Percentiles rank a stretch among this genome's conserved stretches.
These are phyloP conservation scores for Aspergillus sparsus DNA, from an alignment of 495 filamentous ascomycete genomes.

Conservation along the genomic window DNA sequence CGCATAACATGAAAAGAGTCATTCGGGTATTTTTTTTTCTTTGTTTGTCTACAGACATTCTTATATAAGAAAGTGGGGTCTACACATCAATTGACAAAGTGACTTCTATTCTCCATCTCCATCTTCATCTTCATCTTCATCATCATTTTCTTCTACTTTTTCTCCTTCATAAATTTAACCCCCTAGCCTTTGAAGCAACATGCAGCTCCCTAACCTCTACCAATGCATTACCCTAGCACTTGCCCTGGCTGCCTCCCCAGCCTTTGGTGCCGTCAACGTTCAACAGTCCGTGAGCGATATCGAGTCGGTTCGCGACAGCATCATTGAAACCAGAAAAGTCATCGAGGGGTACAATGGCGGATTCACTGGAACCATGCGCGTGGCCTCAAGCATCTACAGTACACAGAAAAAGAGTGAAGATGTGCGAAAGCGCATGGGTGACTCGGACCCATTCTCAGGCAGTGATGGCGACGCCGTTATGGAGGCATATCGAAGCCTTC, in stretches of 20 bases:
- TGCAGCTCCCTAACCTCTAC: neutral
- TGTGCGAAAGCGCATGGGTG: neutral
- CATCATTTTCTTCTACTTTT: too few species aligned
- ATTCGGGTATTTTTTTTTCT: too few species aligned
- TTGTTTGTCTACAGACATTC: too few species aligned
- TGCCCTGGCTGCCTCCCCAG: neutral
- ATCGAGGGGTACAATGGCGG: neutral
- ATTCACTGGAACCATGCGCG: neutral
- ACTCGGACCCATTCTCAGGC: neutral
- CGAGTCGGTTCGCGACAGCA: neutral
- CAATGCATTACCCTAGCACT: neutral
- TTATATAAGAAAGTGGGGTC: too few species aligned
- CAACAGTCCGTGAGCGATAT: neutral
- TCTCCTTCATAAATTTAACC: too few species aligned
- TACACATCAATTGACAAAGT: too few species aligned
- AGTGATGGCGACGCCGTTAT: neutral
- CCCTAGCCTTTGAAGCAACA: neutral
- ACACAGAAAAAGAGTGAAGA: neutral
- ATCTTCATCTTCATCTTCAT: too few species aligned
- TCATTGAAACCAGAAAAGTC: neutral
- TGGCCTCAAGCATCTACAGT: neutral
- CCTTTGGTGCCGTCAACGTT: neutral
- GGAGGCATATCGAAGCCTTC: neutral
- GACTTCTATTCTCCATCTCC: too few species aligned
- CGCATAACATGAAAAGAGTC: too few species aligned